Percentiles rank a stretch among this genome's conserved stretches.
phyloP scores from a whole-genome alignment of 768 basidiomycete species.

The Dacryopinax primogenitus region DNA sequence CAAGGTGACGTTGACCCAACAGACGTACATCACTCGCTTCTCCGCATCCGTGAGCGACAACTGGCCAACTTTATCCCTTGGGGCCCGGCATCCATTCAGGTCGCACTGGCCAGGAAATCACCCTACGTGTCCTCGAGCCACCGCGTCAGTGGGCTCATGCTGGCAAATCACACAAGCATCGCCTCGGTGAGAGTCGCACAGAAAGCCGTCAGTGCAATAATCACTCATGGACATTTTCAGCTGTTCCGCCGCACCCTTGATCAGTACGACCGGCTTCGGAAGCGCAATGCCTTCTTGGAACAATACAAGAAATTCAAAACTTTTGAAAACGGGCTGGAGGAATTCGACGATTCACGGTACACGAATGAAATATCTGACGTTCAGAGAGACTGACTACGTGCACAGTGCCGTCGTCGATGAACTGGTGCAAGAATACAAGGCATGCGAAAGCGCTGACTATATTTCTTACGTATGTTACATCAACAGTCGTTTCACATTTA shows the following conservation, averaged over 20 bases:
- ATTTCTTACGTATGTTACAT: constrained; percentile 58
- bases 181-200: constrained; percentile 53
- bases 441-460: constrained; percentile 90
- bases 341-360: constrained; percentile 95
- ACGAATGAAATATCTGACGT: constrained; percentile 16
- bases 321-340: constrained; percentile 84
- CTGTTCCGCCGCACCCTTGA: constrained; percentile 92
- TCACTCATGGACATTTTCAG: constrained; percentile 30
- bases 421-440: constrained; percentile 84
- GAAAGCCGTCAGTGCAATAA: constrained; percentile 9
- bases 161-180: constrained; percentile 98
- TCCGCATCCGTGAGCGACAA: constrained; percentile 92
- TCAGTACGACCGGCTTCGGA: constrained; percentile 78
- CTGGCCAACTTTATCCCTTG: constrained; percentile 97
- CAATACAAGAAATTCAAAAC: constrained; percentile 96
- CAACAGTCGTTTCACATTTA: background rate
- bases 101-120: constrained; percentile 81
- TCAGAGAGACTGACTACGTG: background rate
- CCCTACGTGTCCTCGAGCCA: constrained; percentile 82
- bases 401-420: constrained; percentile 72
- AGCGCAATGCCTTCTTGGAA: constrained; percentile 87
- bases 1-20: constrained; percentile 98
- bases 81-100: constrained; percentile 97
- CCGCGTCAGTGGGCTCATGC: constrained; percentile 94
- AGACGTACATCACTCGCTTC: constrained; percentile 93